Evolutionary conservation across 176 grass and related monocot species (phyloP), one percentile per base, ranked within the genome.

Genomic region (Canna indica): DNA sequence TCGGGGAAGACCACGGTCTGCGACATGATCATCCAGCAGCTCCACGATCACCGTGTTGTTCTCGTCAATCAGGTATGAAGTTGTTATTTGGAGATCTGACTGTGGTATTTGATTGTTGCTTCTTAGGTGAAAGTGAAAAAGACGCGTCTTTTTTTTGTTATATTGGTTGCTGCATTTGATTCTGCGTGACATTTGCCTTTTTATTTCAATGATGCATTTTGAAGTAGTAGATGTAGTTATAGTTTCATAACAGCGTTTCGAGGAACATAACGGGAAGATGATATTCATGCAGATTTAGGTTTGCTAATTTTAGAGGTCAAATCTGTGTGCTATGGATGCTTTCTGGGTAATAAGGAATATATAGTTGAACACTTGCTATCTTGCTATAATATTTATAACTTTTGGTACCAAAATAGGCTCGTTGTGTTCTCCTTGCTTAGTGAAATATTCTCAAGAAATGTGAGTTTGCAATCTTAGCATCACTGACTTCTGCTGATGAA

Each of bases 1-100:
- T 99, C 90, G 9, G 95, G 95, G 73, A 99, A 99, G 89, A 99
- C 95, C 46, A 99, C 95, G 32, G 90, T 99, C 34, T 99, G 95
- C 74, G 95, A 99, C 81, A 99, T 90, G 95, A 99, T 99, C 82
- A 99, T 99, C 77, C 95, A 99, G 84, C 95, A 99, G 78, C 87
- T 94, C 28, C 95, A 94, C 24, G 95, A 94, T 58, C 95, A 99
- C 71, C 95, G 90, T 45, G 90, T 99, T 60, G 89, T 93, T 75
- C 89, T 99, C 50, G 82, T 99, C 48, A 99, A 78, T 80, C 94
- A 93, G 84, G 94, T 90, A 44, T 4, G 60, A 3, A 9, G 6
- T 16, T 1, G 15, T 50, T 20, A 16, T 70, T 26, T 47, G 18
- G 14, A 5, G 64, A 24, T 67, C 64, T 14, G 20, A 14, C 2